phyloP scores from a whole-genome alignment of 2,329 filamentous ascomycete genomes.

The Phaeophleospora eucalypticola region DNA sequence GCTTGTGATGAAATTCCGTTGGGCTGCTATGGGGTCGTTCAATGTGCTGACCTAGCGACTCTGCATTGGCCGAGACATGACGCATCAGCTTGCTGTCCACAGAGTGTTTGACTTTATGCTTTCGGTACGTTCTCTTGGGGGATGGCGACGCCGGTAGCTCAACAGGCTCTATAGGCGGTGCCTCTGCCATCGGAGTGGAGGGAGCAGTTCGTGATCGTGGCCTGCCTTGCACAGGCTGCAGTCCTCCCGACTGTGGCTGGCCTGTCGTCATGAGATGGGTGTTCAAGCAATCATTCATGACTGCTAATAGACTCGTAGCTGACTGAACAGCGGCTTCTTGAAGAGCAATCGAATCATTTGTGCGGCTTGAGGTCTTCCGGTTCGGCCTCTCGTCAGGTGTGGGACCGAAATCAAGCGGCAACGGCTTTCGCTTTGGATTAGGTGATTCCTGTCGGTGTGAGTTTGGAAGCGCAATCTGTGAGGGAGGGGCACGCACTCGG shows the following conservation, averaged over 20 bases:
- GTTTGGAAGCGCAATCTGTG: slow-evolving; percentile 2
- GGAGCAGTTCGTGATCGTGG: slow-evolving; percentile 40
- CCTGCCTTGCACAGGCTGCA: slow-evolving; percentile 36
- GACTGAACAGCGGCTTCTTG: slow-evolving; percentile 32
- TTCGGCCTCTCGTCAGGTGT: slow-evolving; percentile 4
- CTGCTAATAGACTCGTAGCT: slow-evolving; percentile 35
- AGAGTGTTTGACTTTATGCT: slow-evolving; percentile 1
- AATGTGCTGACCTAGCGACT: slow-evolving; percentile 12
- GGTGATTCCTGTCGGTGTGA: slow-evolving; percentile 10
- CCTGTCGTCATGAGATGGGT: slow-evolving; percentile 34
- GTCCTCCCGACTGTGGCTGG: slow-evolving; percentile 27
- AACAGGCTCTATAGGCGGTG: slow-evolving; percentile 19
- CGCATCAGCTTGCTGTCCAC: slow-evolving; percentile 4
- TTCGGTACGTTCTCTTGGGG: neutral
- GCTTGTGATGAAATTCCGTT: slow-evolving; percentile 13
- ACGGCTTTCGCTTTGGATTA: slow-evolving; percentile 23
- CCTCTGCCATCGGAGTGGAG: slow-evolving; percentile 34
- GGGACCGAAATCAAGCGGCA: slow-evolving; percentile 24
- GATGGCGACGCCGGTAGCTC: slow-evolving; percentile 28
- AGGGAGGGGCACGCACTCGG: neutral
- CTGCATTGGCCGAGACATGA: neutral
- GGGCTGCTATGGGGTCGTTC: slow-evolving; percentile 22
- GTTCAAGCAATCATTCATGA: slow-evolving; percentile 42
- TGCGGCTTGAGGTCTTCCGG: slow-evolving; percentile 11
- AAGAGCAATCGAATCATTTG: slow-evolving; percentile 24